Base-by-base conservation (phyloP, 805 yeast species). In the Metahyphopichia silvanorum region DNA sequence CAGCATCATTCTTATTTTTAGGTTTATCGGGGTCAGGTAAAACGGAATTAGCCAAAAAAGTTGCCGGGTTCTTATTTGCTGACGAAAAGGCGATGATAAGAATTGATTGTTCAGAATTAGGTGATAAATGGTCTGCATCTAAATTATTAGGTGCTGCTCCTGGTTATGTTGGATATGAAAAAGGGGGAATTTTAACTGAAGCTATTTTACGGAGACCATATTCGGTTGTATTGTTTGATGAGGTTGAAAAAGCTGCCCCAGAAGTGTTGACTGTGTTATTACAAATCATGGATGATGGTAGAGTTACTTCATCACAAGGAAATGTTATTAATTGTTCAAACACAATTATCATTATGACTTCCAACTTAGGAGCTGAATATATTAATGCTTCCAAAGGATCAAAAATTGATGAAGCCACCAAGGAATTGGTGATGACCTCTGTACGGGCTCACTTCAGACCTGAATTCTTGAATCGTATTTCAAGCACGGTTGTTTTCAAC, bases 11-110 rank as follows among this genome's bases (percentile, higher is more conserved):
- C 75, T 55, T 93, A 53, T 93, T 93, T 74, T 69, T 94, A 40
- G 98, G 98, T 39, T 75, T 91, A 39, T 86, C 96, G 2, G 98
- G 98, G 49, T 87, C 96, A 5, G 98, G 98, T 76, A 93, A 93
- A 73, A 93, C 98, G 6, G 98, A 93, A 61, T 72, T 93, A 47
- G 98, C 98, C 16, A 93, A 93, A 76, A 93, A 89, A 52, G 75
- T 93, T 16, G 98, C 98, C 8, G 96, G 94, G 0, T 93, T 93
- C 69, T 72, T 93, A 52, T 93, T 93, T 66, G 86, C 95, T 32
- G 98, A 93, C 56, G 97, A 91, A 57, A 84, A 81, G 63, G 95
- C 96, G 31, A 91, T 93, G 86, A 85, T 93, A 55, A 82, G 98
- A 66, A 88, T 93, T 44, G 98, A 93, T 62, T 93, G 98, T 65